These are phyloP conservation scores for Penicillium simplicissimum DNA, from an alignment of 495 filamentous ascomycete genomes.

Conservation along the genomic window DNA sequence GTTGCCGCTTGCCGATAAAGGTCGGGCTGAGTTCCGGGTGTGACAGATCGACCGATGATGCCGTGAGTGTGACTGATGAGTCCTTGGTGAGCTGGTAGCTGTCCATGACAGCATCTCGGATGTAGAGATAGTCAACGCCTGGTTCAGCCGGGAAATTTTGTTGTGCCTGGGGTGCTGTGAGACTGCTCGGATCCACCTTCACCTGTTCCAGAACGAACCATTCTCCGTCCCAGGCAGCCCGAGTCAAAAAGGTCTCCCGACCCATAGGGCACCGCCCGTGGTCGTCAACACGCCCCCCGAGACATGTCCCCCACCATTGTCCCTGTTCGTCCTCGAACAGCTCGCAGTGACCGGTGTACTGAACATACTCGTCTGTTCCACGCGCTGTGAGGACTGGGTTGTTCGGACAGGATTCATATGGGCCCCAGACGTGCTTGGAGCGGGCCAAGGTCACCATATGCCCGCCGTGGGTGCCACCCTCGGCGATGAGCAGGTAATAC, in stretches of 20 bases:
- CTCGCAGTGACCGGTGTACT: constrained; percentile 20
- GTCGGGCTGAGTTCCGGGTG: constrained; percentile 1
- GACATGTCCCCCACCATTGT: constrained; percentile 1
- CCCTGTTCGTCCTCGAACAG: neutral
- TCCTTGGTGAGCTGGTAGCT: neutral
- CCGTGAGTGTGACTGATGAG: neutral
- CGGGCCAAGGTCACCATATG: constrained; percentile 57
- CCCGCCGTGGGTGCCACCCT: constrained; percentile 55
- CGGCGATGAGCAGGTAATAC: constrained; percentile 62
- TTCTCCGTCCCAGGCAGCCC: neutral
- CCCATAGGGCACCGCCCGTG: neutral
- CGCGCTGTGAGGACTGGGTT: constrained; percentile 56
- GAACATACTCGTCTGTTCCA: constrained; percentile 39
- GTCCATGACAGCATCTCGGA: neutral
- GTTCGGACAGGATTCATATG: constrained; percentile 45
- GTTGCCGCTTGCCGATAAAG: neutral
- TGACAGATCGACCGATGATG: neutral
- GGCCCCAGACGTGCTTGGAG: constrained; percentile 50
- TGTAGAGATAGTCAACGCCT: neutral
- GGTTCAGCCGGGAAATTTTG: neutral
- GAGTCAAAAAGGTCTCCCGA: constrained; percentile 3
- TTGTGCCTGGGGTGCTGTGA: neutral
- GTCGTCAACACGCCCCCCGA: neutral
- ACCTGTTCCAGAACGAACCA: constrained; percentile 3
- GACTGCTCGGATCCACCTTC: neutral